Base-by-base conservation (phyloP, 2,329 filamentous ascomycete species). In the Verticillium nonalfalfae region DNA sequence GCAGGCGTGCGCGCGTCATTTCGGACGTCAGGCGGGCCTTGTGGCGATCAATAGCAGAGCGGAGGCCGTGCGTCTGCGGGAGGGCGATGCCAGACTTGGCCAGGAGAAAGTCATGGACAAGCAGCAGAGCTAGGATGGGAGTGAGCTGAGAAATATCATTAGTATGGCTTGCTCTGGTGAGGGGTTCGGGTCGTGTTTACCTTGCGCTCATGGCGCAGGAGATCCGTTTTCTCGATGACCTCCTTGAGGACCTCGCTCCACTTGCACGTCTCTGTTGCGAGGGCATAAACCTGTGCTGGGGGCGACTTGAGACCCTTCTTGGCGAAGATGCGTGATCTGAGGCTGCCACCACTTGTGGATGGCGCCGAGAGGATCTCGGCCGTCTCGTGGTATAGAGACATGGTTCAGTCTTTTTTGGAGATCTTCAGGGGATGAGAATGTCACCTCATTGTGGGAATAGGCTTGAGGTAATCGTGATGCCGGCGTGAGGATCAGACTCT, bases 311-410 rank as follows among this genome's bases (percentile, higher is more conserved):
- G 76, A 7, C 82, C 80, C 68, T 90, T 90, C 64, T 87, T 88
- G 62, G 81, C 80, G 74, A 95, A 98, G 55, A 98, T 86, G 39
- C 91, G 83, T 7, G 92, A 91, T 75, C 96, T 97, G 65, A 98
- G 82, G 33, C 91, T 97, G 18, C 91, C 92, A n/a, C 89, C 88
- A 3, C 81, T 77, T n/a, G 85, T 83, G 1, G 84, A 77, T 3
- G 86, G 77, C 7, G 82, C 83, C 4, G 84, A 83, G 61, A 99
- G 78, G 39, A 97, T 80, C 14, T 87, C 82, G 4, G 90, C 92
- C 7, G 93, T 90, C 78, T 98, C 95, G 73, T 96, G 90, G 74
- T 99, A 99, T 61, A 99, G 88, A 57, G 93, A 96, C 94, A 98
- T 98, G 58, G 36, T 54, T 54, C 5, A 5, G 26, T 5, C 26